Conservation (phyloP, 306 rosid genomes). For the Quercus mongolica region DNA sequence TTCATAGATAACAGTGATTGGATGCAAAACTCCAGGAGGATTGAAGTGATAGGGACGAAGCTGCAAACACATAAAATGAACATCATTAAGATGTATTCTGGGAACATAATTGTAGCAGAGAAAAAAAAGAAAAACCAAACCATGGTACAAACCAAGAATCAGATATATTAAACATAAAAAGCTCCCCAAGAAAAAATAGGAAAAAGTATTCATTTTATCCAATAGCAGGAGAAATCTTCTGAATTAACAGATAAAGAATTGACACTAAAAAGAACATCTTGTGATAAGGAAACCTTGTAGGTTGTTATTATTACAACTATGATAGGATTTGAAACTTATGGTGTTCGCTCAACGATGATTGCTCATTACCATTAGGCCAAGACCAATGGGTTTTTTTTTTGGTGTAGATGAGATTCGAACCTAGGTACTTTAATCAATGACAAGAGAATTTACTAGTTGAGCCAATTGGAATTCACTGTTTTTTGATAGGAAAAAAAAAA, state of each 20-base stretch:
- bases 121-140: neutral
- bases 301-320: neutral
- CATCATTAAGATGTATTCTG: neutral
- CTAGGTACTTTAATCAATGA: no score
- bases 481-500: no score
- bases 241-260: neutral
- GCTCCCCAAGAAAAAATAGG: neutral
- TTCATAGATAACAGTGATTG: constrained; percentile 72
- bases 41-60: constrained; percentile 65
- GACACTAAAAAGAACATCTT: neutral
- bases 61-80: constrained; percentile 46
- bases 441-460: no score
- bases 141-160: constrained; percentile 1
- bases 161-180: neutral
- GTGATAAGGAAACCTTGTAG: neutral
- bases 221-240: neutral
- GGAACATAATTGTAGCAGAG: constrained; percentile 1
- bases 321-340: no score
- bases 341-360: no score
- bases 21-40: constrained; percentile 90
- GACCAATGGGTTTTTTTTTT: no score
- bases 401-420: no score
- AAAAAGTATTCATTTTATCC: neutral
- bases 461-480: no score
- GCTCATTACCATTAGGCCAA: no score